These are phyloP conservation scores for Lentithecium fluviatile DNA, from an alignment of 495 filamentous ascomycete species.

Conservation along the genomic window DNA sequence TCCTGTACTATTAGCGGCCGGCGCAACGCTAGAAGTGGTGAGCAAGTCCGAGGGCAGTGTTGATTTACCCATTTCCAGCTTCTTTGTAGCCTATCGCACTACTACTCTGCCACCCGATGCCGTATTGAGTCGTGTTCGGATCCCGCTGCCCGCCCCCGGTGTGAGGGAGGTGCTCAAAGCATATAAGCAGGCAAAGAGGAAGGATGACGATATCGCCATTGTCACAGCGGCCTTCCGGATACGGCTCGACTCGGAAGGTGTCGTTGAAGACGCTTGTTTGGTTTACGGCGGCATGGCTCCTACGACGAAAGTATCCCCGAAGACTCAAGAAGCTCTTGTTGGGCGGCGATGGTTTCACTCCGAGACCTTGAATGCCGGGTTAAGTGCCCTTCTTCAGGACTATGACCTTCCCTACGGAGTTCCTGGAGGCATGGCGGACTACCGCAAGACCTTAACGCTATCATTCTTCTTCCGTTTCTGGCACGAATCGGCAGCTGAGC, in stretches of 20 bases:
- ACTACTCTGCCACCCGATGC: slow-evolving; percentile 42
- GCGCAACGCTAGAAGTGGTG: slow-evolving; percentile 38
- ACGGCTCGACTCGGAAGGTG: slow-evolving; percentile 10
- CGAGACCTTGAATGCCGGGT: slow-evolving; percentile 18
- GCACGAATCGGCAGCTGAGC: slow-evolving; percentile 32
- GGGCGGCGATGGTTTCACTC: slow-evolving; percentile 27
- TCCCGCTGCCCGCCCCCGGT: slow-evolving; percentile 22
- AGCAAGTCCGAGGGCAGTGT: slow-evolving; percentile 36
- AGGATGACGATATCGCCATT: slow-evolving; percentile 38
- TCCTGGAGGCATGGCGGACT: slow-evolving; percentile 36
- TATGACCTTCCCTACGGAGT: slow-evolving; percentile 30
- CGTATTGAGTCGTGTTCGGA: slow-evolving; percentile 36
- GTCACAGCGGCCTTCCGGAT: slow-evolving; percentile 30
- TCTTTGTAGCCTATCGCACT: slow-evolving; percentile 46
- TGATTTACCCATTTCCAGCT: slow-evolving; percentile 38
- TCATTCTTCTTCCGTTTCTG: slow-evolving; percentile 37
- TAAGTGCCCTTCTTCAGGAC: slow-evolving; percentile 21
- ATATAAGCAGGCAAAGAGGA: slow-evolving; percentile 37
- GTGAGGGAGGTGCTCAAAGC: slow-evolving; percentile 26
- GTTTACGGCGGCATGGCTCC: slow-evolving; percentile 36
- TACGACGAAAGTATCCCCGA: slow-evolving; percentile 19
- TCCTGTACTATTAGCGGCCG: slow-evolving; percentile 43
- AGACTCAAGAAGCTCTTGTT: slow-evolving; percentile 12
- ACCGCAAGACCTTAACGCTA: slow-evolving; percentile 29
- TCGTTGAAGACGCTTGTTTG: slow-evolving; percentile 25